Conservation (phyloP, 163 green algal species). For the Coccomyxa subellipsoidea region DNA sequence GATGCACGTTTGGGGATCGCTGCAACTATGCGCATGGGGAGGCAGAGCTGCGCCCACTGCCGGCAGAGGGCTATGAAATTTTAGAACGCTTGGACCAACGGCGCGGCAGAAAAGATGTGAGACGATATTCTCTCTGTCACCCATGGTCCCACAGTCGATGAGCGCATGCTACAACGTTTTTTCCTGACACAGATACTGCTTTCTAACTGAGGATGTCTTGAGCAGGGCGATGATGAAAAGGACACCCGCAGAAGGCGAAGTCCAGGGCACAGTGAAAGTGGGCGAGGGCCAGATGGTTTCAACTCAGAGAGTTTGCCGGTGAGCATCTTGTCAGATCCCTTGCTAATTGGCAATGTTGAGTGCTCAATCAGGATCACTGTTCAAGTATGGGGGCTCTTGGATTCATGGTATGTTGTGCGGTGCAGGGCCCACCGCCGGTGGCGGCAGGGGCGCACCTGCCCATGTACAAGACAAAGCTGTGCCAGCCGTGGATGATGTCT, state of each 20-base stretch:
- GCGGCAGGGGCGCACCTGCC: neutral
- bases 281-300: neutral
- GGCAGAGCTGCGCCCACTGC: constrained; percentile 17
- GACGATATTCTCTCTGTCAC: neutral
- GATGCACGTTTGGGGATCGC: constrained; percentile 27
- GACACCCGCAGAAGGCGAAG: neutral
- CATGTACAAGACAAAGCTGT: constrained; percentile 16
- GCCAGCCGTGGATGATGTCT: constrained; percentile 3
- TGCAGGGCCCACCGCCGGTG: neutral
- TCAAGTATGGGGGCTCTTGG: too few relatives aligned
- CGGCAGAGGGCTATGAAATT: constrained; percentile 15
- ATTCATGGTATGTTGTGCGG: too few relatives aligned
- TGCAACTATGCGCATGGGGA: constrained; percentile 35
- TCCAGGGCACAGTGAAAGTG: neutral
- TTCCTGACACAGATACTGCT: too few relatives aligned
- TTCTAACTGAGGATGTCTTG: too few relatives aligned
- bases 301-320: neutral
- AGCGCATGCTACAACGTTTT: too few relatives aligned
- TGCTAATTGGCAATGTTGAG: too few relatives aligned
- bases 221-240: neutral
- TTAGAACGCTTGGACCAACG: neutral
- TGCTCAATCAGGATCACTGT: too few relatives aligned
- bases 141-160: too few relatives aligned
- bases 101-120: neutral
- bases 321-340: too few relatives aligned